Percentiles rank a stretch among this genome's conserved stretches.
Evolutionary conservation across 805 yeast species (phyloP).

Genomic region (Wickerhamomyces subpelliculosus): DNA sequence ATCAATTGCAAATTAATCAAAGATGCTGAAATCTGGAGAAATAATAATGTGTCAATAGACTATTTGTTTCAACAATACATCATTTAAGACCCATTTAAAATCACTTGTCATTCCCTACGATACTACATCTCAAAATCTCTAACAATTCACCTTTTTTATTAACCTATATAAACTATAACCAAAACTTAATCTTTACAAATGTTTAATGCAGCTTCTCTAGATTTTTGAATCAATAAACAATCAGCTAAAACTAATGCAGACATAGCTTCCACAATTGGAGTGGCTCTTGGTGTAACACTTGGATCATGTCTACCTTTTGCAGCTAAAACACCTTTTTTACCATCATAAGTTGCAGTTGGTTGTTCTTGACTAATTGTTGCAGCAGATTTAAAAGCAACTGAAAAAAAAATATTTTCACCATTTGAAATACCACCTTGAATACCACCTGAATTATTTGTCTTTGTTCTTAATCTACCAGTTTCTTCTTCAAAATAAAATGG

Average conservation of each 20-base stretch:
- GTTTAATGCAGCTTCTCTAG: slow-evolving; percentile 46
- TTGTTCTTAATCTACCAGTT: slow-evolving; percentile 66
- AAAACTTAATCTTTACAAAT: neutral
- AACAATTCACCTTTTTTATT: neutral
- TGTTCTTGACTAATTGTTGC: slow-evolving; percentile 96
- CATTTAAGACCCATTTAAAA: too few relatives aligned
- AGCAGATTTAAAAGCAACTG: slow-evolving; percentile 95
- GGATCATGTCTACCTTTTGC: slow-evolving; percentile 99
- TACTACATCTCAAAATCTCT: too few relatives aligned
- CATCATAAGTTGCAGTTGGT: slow-evolving; percentile 81
- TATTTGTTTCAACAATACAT: too few relatives aligned
- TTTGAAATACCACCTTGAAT: slow-evolving; percentile 97
- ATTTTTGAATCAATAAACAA: slow-evolving; percentile 74
- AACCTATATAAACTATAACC: neutral
- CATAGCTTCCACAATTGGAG: slow-evolving; percentile 98
- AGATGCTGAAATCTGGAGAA: too few relatives aligned
- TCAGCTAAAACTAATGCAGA: slow-evolving; percentile 92
- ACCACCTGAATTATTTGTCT: slow-evolving; percentile 93
- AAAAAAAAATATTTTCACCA: slow-evolving; percentile 92
- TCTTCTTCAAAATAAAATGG: slow-evolving; percentile 60
- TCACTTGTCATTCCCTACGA: too few relatives aligned
- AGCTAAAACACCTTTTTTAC: slow-evolving; percentile 78
- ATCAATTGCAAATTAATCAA: too few relatives aligned
- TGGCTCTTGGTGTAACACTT: slow-evolving; percentile 96
- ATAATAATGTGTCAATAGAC: too few relatives aligned